Base-by-base conservation (phyloP, 129 eudicot species). In the Flaveria brownii region DNA sequence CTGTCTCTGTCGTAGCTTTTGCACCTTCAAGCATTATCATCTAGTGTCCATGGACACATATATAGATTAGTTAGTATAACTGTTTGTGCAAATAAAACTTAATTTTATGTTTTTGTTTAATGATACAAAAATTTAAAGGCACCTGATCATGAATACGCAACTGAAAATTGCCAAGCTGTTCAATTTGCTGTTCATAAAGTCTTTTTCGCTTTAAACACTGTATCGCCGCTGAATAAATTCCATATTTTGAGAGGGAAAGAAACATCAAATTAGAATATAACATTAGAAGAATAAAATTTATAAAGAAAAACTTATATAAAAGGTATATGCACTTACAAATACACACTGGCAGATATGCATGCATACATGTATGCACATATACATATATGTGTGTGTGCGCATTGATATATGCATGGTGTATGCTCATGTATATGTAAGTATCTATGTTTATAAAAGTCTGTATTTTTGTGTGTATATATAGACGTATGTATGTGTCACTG, bases 1-100 rank as follows among this genome's bases (percentile, higher is more conserved):
- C 90, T 2, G 90, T 81, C 82, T 83, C 90, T n/a, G 90, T 86
- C n/a, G 86, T 86, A 46, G 90, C 90, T 86, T 83, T 86, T 81
- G 90, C 87, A 71, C 90, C 90, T 86, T 86, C 90, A 74, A 86
- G 84, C 87, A 83, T 77, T 74, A 83, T 83, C 87, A 83, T 86
- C 90, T 83, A 47, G 26, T 54, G n/a, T 49, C 59, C 71, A 73
- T 0, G 33, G 33, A 75, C 3, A 10, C 17, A 70, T 30, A 54
- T 30, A 62, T 71, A 70, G 6, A 52, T 26, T 23, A 50, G 23
- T 67, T 50, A 50, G 7, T 33, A 2, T 42, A 33, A 41, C 10
- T 43, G 6, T 41, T 70, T 18, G 10, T 23, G 43, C 49, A 75
- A 30, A 28, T 30, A 63, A 14, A 15, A 30, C 45, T 5, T 5